Base-by-base conservation (phyloP, 2,329 filamentous ascomycete genomes). In the Thielaviopsis cerberus region DNA sequence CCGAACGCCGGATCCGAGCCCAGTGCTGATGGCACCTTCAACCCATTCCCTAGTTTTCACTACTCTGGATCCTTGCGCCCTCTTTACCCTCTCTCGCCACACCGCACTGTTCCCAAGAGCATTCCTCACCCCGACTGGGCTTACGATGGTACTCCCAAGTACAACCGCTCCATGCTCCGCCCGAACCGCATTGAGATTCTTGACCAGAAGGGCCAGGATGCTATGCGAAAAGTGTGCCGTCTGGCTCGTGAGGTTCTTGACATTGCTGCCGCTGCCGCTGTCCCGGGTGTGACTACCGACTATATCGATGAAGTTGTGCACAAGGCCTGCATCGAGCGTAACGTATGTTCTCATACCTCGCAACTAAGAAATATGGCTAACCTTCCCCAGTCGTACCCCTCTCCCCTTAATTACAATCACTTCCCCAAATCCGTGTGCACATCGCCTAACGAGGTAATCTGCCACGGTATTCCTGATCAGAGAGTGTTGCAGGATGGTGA, bases 381-480 rank as follows among this genome's bases (percentile, higher is more conserved):
- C 52, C 62, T 24, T 10, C 34, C 24, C n/a, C 15, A 96, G 90
- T 86, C 89, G 10, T 97, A 97, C 69, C 91, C 91, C 0, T 96
- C 91, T 0, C 89, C 91, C 1, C 75, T 97, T 34, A 96, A 96
- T 74, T 97, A 97, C 73, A 86, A 87, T 74, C 77, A 90, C 70
- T 98, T 97, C 72, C 92, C 92, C 63, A 98, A 98, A 74, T 98
- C 92, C 0, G 87, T 96, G 62, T 98, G 92, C 72, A 97, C 91
- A 2, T 97, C 91, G 2, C 73, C 87, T 54, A 98, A 98, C 74
- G 92, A 98, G 72, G 86, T 95, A 63, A 97, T 98, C 69, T 98
- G 92, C 74, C 92, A 98, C 75, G 92, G 92, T 57, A 98, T 98
- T 63, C 92, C 92, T 17, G 92, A 98, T 67, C 82, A 94, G 69